Base-by-base conservation (phyloP, 768 basidiomycete species). In the Holtermannia corniformis region DNA sequence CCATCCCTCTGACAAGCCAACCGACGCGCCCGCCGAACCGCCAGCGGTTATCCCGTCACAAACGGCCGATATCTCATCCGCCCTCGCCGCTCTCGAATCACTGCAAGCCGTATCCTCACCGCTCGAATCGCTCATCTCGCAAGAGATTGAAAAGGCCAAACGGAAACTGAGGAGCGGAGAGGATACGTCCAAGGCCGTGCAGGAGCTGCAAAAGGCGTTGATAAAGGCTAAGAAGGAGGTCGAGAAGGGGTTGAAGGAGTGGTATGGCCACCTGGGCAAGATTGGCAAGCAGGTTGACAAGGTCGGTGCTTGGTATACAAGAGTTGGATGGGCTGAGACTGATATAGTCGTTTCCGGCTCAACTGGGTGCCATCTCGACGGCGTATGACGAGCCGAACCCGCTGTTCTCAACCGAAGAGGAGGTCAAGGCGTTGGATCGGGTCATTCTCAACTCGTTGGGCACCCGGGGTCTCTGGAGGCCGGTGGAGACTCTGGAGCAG, bases 241-340 rank as follows among this genome's bases (percentile, higher is more conserved):
- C 1, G 87, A 88, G 52, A 87, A 91, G 28, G 79, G 83, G 2
- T 83, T 91, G 76, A 96, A 92, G 71, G 90, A 91, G 60, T 78
- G 89, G 27, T 87, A 92, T 62, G 80, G 78, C 19, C 81, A 83
- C 2, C 73, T 95, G 7, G 80, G 82, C 23, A 81, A 81, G 59
- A 77, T 92, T 32, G 88, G 87, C 24, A 96, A 91, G 73, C 79
- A 82, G 0, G 72, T 96, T 67, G 93, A 97, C 67, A 97, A 95
- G 84, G 93, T 87, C 51, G 41, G 77, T 54, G 22, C 13, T 25
- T 19, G n/a, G n/a, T n/a, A n/a, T n/a, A n/a, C n/a, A n/a, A n/a
- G n/a, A n/a, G n/a, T n/a, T n/a, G n/a, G n/a, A n/a, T n/a, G n/a
- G n/a, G n/a, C 1, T 26, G 10, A 14, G 5, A 1, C 20, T 16